A percentile compares a stretch with the other conserved stretches of the same genome.
phyloP scores from a whole-genome alignment of 2,329 filamentous ascomycete genomes.

The Stachybotrys chlorohalonatus region DNA sequence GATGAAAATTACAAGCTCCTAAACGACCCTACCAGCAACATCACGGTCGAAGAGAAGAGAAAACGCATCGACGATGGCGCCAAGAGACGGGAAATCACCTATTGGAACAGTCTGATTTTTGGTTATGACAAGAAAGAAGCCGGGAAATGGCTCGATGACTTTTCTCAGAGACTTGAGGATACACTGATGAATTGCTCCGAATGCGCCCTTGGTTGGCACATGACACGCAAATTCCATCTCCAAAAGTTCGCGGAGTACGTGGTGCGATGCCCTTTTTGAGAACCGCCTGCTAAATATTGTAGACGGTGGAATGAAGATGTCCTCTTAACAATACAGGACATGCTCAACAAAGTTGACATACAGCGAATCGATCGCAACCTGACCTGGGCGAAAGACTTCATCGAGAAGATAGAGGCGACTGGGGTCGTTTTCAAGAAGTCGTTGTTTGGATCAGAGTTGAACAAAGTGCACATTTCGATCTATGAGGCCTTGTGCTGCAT shows the following conservation, averaged over 20 bases:
- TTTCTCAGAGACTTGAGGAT: constrained; percentile 46
- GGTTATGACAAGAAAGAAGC: constrained; percentile 55
- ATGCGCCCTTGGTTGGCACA: constrained; percentile 68
- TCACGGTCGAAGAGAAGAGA: constrained; percentile 41
- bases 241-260: constrained; percentile 52
- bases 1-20: constrained; percentile 44
- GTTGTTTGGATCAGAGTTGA: constrained; percentile 36
- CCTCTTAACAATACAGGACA: constrained; percentile 40
- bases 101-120: constrained; percentile 60
- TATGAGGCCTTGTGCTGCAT: constrained; percentile 86
- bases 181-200: constrained; percentile 56
- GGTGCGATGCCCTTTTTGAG: not conserved
- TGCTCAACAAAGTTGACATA: constrained; percentile 53
- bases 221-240: constrained; percentile 53
- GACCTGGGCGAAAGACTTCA: constrained; percentile 42
- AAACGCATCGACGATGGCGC: constrained; percentile 45
- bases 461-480: constrained; percentile 64
- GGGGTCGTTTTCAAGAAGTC: constrained; percentile 37
- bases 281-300: not conserved
- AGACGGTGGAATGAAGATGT: constrained; percentile 41
- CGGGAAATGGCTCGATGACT: constrained; percentile 50
- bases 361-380: constrained; percentile 52
- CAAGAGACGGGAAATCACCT: constrained; percentile 50
- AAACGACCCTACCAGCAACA: constrained; percentile 41
- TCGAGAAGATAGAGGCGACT: constrained; percentile 40